Evolutionary conservation across 441 rosid genomes (phyloP), one percentile per base, ranked within the genome.

Genomic region (Euphorbia corollata): DNA sequence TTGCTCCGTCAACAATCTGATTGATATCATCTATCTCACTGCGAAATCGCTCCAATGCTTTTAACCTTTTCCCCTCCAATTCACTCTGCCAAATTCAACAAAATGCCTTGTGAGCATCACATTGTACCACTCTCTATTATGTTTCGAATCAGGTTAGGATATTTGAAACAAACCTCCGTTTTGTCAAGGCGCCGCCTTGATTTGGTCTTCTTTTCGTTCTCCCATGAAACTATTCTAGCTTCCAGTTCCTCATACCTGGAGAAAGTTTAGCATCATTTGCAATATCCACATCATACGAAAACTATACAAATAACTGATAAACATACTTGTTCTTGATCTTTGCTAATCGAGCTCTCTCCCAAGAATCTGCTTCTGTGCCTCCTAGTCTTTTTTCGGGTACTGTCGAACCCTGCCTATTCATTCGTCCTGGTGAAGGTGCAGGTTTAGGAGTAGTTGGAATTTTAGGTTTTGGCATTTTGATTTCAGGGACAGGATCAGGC

Each of bases 1-100:
- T 85, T 63, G 97, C 96, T 62, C 72, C 88, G 41, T 62, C 88
- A 54, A 78, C 87, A 10, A 89, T 83, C 73, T 73, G 64, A 48
- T 65, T 78, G 23, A 87, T 81, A 38, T 72, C 50, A 39, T 80
- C 85, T 70, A 81, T 79, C 38, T 85, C 80, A 0, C 67, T 70
- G 24, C 30, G 73, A 60, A 73, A 93, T 18, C 72, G 70, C 68
- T 75, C 73, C 58, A 72, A 59, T 4, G 86, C 87, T 74, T 77
- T 83, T 59, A 64, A 4, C 79, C 86, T 83, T 67, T 27, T 79
- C 72, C 12, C 41, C 76, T 79, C 84, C 63, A 71, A 6, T 15
- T 67, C 81, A 48, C 84, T 72, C 92, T 90, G 84, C 78, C 27
- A 39, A n/a, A 71, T 63, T 61, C 74, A 77, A 30, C 51, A 57